Evolutionary conservation across 176 grass and related monocot genomes (phyloP).

Genomic region (Zea mays): Zm-B73-REFERENCE-NAM-5.0 NC_050104.1:107522501-107523000

Average conservation of each 20-base stretch:
- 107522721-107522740: slow-evolving; percentile 61
- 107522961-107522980: not conserved
- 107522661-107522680: slow-evolving; percentile 77
- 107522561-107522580: too few species aligned
- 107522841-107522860: slow-evolving; percentile 88
- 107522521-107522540: too few species aligned
- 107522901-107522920: slow-evolving; percentile 8
- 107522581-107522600: slow-evolving; percentile 28
- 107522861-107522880: slow-evolving; percentile 83
- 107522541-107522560: too few species aligned
- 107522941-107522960: slow-evolving; percentile 12
- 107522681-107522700: slow-evolving; percentile 68
- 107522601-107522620: slow-evolving; percentile 45
- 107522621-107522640: slow-evolving; percentile 91
- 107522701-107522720: slow-evolving; percentile 42
- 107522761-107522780: slow-evolving; percentile 62
- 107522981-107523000: not conserved
- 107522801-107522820: slow-evolving; percentile 63
- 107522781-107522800: slow-evolving; percentile 84
- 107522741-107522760: slow-evolving; percentile 70
- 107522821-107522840: slow-evolving; percentile 68
- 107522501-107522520: too few species aligned
- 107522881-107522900: slow-evolving; percentile 32
- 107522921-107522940: not conserved
- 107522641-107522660: slow-evolving; percentile 75